Conservation (phyloP, 805 yeast genomes). For the Candida bentonensis region DNA sequence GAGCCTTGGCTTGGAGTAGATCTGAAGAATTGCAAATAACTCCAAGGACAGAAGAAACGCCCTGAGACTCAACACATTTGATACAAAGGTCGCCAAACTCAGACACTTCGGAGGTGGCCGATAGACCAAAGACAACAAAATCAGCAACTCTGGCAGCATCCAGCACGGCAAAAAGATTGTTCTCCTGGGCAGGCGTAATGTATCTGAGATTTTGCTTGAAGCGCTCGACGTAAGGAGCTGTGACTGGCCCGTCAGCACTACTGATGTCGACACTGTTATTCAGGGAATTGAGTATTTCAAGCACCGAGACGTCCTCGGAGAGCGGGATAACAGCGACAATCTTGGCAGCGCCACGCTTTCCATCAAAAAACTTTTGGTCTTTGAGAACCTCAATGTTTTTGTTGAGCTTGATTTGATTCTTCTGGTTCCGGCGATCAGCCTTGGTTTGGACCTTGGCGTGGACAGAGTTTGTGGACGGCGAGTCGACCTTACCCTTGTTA, state of each 20-base stretch:
- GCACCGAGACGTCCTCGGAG: slow-evolving; percentile 48
- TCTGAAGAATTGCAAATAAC: slow-evolving; percentile 60
- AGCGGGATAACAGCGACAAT: slow-evolving; percentile 70
- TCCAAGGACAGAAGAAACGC: slow-evolving; percentile 71
- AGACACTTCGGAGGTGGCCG: slow-evolving; percentile 76
- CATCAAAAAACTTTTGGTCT: slow-evolving; percentile 63
- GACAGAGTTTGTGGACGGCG: slow-evolving; percentile 26
- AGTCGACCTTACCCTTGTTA: slow-evolving; percentile 76
- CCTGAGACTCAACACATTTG: slow-evolving; percentile 82
- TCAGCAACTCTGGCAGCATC: slow-evolving; percentile 87
- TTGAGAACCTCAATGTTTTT: slow-evolving; percentile 50
- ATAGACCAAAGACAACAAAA: slow-evolving; percentile 76
- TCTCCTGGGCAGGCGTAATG: slow-evolving; percentile 56
- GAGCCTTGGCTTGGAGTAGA: slow-evolving; percentile 62
- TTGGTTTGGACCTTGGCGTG: slow-evolving; percentile 28
- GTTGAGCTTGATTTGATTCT: slow-evolving; percentile 58
- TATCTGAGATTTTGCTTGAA: slow-evolving; percentile 64
- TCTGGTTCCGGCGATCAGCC: slow-evolving; percentile 60
- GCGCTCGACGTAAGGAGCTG: slow-evolving; percentile 22
- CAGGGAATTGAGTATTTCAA: slow-evolving; percentile 14
- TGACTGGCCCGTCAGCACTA: slow-evolving; percentile 3
- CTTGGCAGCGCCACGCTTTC: slow-evolving; percentile 67
- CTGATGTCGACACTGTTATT: slow-evolving; percentile 10
- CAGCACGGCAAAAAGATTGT: slow-evolving; percentile 50
- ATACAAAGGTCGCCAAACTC: slow-evolving; percentile 78